These are phyloP conservation scores for Colletotrichum karsti DNA, from an alignment of 2,329 filamentous ascomycete species.

Conservation along the genomic window DNA sequence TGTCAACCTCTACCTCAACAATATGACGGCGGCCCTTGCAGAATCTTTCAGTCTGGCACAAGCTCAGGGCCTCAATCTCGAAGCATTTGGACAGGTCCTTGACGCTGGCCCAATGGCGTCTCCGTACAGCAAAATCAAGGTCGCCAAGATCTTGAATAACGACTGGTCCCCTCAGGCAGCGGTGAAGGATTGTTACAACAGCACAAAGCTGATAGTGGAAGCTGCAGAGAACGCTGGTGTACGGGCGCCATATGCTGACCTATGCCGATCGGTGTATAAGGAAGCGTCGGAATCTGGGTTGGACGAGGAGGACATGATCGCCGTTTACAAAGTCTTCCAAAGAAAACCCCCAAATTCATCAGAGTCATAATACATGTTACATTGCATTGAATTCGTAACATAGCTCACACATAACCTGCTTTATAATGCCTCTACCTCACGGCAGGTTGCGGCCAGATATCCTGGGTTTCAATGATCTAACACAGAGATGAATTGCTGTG, in stretches of 20 bases:
- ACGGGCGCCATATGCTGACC: conserved; percentile 32
- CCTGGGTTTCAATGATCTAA: too few relatives aligned
- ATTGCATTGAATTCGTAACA: too few relatives aligned
- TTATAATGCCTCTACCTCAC: too few relatives aligned
- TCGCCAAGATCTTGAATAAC: conserved; percentile 36
- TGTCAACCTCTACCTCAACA: conserved; percentile 38
- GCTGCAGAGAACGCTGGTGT: conserved; percentile 32
- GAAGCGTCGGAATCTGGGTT: conserved; percentile 34
- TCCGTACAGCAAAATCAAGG: conserved; percentile 38
- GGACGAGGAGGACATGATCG: conserved; percentile 39
- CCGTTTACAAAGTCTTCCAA: conserved; percentile 30
- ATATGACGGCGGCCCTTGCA: conserved; percentile 40
- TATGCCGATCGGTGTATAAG: conserved; percentile 34
- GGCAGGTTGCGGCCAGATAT: too few relatives aligned
- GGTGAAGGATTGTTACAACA: conserved; percentile 41
- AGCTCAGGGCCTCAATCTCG: conserved; percentile 40
- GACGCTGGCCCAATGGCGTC: conserved; percentile 42
- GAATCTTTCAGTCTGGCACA: conserved; percentile 42
- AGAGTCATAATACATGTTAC: background rate
- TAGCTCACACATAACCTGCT: too few relatives aligned
- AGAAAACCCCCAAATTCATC: too few relatives aligned
- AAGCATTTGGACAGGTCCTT: conserved; percentile 38
- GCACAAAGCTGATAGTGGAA: conserved; percentile 35
- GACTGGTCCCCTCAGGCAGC: conserved; percentile 41
- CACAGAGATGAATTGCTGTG: too few relatives aligned